These are phyloP conservation scores for Striga hermonthica DNA, from an alignment of 305 asterid genomes.

Conservation along the genomic window DNA sequence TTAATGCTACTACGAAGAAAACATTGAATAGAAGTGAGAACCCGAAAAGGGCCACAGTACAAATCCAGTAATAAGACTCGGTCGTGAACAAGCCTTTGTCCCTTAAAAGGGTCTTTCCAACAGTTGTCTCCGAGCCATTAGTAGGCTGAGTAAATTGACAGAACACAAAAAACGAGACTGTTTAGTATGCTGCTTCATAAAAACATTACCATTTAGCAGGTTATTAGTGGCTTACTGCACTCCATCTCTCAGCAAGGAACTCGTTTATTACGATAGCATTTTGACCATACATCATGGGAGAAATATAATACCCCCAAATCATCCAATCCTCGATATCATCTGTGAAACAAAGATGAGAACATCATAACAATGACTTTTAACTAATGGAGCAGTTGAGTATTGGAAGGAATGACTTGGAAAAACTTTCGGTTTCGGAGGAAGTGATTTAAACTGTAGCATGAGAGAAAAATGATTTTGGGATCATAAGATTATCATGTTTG, in stretches of 20 bases:
- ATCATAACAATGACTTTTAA: too few species aligned
- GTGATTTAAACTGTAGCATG: too few species aligned
- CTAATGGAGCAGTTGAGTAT: too few species aligned
- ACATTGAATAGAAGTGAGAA: slow-evolving; percentile 66
- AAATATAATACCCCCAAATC: slow-evolving; percentile 78
- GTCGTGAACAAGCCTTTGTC: slow-evolving; percentile 59
- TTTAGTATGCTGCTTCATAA: slow-evolving; percentile 16
- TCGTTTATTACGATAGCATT: slow-evolving; percentile 79
- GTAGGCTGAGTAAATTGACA: slow-evolving; percentile 56
- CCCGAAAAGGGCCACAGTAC: slow-evolving; percentile 58
- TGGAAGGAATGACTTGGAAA: too few species aligned
- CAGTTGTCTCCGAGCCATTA: slow-evolving; percentile 48
- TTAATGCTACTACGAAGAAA: slow-evolving; percentile 57
- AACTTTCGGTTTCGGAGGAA: too few species aligned
- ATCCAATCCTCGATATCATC: slow-evolving; percentile 70
- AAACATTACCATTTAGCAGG: background rate
- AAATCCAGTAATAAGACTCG: slow-evolving; percentile 64
- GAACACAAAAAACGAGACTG: too few species aligned
- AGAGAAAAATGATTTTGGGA: too few species aligned
- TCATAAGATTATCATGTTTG: too few species aligned
- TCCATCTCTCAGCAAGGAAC: slow-evolving; percentile 73
- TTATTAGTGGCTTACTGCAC: slow-evolving; percentile 43
- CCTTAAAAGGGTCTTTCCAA: slow-evolving; percentile 66
- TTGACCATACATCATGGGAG: slow-evolving; percentile 94
- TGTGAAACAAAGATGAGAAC: slow-evolving; percentile 10